Evolutionary conservation across 352 stramenopile species (phyloP).

Genomic region (Pythium scleroteichum): DNA sequence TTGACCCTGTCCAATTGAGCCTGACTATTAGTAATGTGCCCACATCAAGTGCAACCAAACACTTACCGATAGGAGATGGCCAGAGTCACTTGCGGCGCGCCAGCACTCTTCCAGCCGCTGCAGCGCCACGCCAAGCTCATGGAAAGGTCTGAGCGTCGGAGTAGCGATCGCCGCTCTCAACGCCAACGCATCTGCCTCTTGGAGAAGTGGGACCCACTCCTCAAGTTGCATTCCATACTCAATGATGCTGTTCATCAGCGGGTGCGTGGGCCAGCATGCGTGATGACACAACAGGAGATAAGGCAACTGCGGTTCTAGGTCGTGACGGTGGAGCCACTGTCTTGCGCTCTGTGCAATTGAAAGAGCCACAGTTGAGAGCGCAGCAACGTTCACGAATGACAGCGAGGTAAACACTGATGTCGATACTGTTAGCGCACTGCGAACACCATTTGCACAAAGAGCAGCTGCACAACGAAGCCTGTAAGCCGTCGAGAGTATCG

Average conservation of each 20-base stretch:
- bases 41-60: not conserved
- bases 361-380: slow-evolving; percentile 28
- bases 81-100: not conserved
- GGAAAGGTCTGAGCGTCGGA: slow-evolving; percentile 9
- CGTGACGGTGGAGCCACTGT: slow-evolving; percentile 4
- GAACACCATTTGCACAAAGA: slow-evolving; percentile 54
- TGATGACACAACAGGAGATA: not conserved
- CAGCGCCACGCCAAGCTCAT: slow-evolving; percentile 2
- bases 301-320: not conserved
- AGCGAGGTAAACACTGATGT: slow-evolving; percentile 52
- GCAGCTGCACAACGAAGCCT: slow-evolving; percentile 31
- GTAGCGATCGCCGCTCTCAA: slow-evolving; percentile 2
- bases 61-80: slow-evolving; percentile 17
- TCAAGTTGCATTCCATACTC: not conserved
- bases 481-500: not conserved
- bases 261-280: slow-evolving; percentile 18
- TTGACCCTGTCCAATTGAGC: slow-evolving; percentile 10
- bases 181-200: not conserved
- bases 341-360: slow-evolving; percentile 17
- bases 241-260: slow-evolving; percentile 17
- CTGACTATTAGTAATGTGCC: too few species aligned
- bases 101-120: slow-evolving; percentile 5
- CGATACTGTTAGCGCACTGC: slow-evolving; percentile 63
- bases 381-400: slow-evolving; percentile 44
- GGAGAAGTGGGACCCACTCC: slow-evolving; percentile 9